Base-by-base conservation (phyloP, 2,329 filamentous ascomycete species). In the Metarhizium brunneum region DNA sequence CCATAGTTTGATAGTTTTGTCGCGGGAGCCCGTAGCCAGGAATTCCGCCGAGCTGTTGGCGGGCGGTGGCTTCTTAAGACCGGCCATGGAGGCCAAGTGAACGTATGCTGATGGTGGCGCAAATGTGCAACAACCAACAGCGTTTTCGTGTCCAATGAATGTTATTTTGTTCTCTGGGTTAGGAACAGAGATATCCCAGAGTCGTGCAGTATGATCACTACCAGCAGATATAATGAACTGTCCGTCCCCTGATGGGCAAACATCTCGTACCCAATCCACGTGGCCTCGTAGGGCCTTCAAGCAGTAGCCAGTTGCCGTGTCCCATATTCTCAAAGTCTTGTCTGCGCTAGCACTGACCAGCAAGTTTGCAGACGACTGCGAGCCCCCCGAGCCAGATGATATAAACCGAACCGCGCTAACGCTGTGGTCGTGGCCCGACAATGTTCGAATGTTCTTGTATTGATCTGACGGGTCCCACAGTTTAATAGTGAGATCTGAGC, bases 1-100 rank as follows among this genome's bases (percentile, higher is more conserved):
- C 90, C 92, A 96, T 6, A 97, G 73, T 64, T 86, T 86, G 66
- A 97, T 95, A 0, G 86, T 87, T 75, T 96, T 96, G 71, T 96
- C 92, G 68, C 92, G 79, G 8, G 87, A 88, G 10, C 90, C 92
- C 0, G 92, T 96, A 0, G 92, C 92, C 67, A 96, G 81, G 67
- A 90, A 97, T 67, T 96, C 92, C 5, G 89, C 90, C 0, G 86
- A 82, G 63, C 85, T 92, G 52, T 78, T 86, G 2, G 83, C 73
- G 0, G 88, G 76, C 0, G 92, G 90, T 2, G 90, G 77, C 66
- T 91, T 92, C 73, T 94, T 95, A 57, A 94, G 72, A 0, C 90
- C 90, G 0, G 91, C 90, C 43, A 96, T 72, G 0, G 82, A 71
- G 0, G 91, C 85, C 14, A 97, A 76, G 66, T 94, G 79, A n/a